phyloP scores from a whole-genome alignment of 2,329 filamentous ascomycete genomes.

The Hypomyces perniciosus region DNA sequence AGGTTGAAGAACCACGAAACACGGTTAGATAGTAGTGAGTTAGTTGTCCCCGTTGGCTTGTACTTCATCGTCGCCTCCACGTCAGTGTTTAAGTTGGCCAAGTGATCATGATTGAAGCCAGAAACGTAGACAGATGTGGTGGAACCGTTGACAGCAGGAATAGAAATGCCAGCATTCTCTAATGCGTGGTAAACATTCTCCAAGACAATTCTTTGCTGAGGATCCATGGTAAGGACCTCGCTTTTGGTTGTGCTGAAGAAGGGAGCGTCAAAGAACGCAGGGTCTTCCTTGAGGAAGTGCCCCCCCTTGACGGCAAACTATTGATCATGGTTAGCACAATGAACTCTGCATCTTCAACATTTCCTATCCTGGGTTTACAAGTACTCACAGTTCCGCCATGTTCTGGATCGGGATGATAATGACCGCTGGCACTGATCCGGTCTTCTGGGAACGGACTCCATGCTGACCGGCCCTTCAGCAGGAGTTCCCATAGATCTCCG shows the following conservation, averaged over 20 bases:
- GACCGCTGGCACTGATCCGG: neutral
- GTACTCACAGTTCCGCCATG: conserved; percentile 3
- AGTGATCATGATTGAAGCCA: conserved; percentile 7
- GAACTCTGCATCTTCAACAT: neutral
- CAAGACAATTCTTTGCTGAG: conserved; percentile 6
- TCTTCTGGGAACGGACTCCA: conserved; percentile 6
- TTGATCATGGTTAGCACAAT: neutral
- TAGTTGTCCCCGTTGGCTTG: conserved; percentile 38
- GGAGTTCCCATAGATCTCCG: neutral
- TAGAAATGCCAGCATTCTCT: conserved; percentile 5
- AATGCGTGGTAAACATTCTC: conserved; percentile 7
- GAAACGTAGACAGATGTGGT: conserved; percentile 5
- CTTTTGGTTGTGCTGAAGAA: conserved; percentile 5
- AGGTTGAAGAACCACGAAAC: conserved; percentile 44
- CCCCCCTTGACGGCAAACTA: conserved; percentile 4
- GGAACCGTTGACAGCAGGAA: neutral
- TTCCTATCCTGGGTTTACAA: too few relatives aligned
- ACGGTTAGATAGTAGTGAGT: conserved; percentile 38
- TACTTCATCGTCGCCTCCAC: conserved; percentile 29
- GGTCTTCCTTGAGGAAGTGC: conserved; percentile 2
- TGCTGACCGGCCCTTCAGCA: neutral
- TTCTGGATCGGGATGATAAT: conserved; percentile 5
- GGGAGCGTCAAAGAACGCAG: conserved; percentile 4
- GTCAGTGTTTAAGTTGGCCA: conserved; percentile 11
- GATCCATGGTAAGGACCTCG: conserved; percentile 5